Percentiles rank a stretch among this genome's conserved stretches.
These are phyloP conservation scores for Melampsora americana DNA, from an alignment of 1,284 basidiomycete genomes.

Conservation along the genomic window DNA sequence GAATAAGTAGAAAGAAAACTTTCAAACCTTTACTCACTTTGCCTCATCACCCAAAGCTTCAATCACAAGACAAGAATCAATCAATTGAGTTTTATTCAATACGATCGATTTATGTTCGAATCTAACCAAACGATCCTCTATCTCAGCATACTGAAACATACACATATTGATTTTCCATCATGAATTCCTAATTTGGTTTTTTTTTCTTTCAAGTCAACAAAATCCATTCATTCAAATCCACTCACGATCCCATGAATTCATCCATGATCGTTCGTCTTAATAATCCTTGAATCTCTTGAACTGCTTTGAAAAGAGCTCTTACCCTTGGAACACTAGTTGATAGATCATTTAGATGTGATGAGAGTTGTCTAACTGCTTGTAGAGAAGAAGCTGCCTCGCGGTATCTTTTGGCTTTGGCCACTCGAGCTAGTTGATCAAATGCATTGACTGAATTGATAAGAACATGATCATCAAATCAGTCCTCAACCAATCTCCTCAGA, in stretches of 20 bases:
- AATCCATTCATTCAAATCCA: conserved; percentile 47
- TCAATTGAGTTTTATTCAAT: conserved; percentile 48
- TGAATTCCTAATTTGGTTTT: too few species aligned
- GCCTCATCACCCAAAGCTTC: conserved; percentile 82
- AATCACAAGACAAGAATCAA: conserved; percentile 75
- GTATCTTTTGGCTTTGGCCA: conserved; percentile 70
- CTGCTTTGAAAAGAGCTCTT: conserved; percentile 69
- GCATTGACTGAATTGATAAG: conserved; percentile 65
- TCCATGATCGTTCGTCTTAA: conserved; percentile 72
- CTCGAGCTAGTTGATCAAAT: conserved; percentile 72
- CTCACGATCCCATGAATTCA: conserved; percentile 87
- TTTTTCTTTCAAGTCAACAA: too few species aligned
- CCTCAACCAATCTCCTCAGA: too few species aligned
- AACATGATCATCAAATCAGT: too few species aligned
- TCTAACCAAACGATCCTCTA: conserved; percentile 20
- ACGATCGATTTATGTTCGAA: conserved; percentile 43
- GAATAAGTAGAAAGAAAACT: background rate
- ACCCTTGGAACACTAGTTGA: conserved; percentile 72
- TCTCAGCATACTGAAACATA: background rate
- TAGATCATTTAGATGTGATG: conserved; percentile 66
- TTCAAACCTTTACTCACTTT: conserved; percentile 57
- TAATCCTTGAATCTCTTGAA: conserved; percentile 73
- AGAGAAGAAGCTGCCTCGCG: conserved; percentile 64
- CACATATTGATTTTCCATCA: too few species aligned
- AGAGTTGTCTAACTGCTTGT: conserved; percentile 82